These are phyloP conservation scores for Glarea lozoyensis DNA, from an alignment of 495 filamentous ascomycete genomes.

Conservation along the genomic window DNA sequence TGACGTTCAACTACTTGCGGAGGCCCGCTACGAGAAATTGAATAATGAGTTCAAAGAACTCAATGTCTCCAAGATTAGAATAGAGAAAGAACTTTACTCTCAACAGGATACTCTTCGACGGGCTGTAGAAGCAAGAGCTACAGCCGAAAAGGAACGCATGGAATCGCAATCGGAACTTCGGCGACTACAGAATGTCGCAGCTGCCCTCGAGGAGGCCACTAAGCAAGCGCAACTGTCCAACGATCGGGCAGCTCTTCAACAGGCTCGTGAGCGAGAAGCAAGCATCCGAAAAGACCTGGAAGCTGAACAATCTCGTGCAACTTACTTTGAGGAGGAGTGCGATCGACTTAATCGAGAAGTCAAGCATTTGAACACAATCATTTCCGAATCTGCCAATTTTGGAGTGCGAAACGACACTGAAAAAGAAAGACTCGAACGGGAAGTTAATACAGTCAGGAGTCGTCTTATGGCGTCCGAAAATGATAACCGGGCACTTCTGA, in stretches of 20 bases:
- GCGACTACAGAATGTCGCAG: conserved; percentile 71
- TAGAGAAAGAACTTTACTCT: conserved; percentile 97
- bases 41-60: conserved; percentile 80
- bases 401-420: conserved; percentile 82
- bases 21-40: conserved; percentile 75
- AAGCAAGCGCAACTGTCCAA: conserved; percentile 70
- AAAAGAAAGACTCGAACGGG: conserved; percentile 85
- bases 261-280: conserved; percentile 74
- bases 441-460: conserved; percentile 87
- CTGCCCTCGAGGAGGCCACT: conserved; percentile 75
- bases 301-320: conserved; percentile 55
- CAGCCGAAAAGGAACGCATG: conserved; percentile 79
- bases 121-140: conserved; percentile 67
- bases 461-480: conserved; percentile 90
- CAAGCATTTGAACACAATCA: conserved; percentile 71
- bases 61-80: conserved; percentile 91
- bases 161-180: conserved; percentile 81
- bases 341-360: conserved; percentile 63
- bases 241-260: conserved; percentile 67
- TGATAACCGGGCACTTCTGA: conserved; percentile 89
- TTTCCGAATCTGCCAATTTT: conserved; percentile 81
- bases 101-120: conserved; percentile 91
- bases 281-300: conserved; percentile 73
- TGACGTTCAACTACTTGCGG: conserved; percentile 84
- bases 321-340: conserved; percentile 68